A percentile compares a stretch with the other conserved stretches of the same genome.
phyloP scores from a whole-genome alignment of 768 basidiomycete genomes.

The Suillus spraguei region DNA sequence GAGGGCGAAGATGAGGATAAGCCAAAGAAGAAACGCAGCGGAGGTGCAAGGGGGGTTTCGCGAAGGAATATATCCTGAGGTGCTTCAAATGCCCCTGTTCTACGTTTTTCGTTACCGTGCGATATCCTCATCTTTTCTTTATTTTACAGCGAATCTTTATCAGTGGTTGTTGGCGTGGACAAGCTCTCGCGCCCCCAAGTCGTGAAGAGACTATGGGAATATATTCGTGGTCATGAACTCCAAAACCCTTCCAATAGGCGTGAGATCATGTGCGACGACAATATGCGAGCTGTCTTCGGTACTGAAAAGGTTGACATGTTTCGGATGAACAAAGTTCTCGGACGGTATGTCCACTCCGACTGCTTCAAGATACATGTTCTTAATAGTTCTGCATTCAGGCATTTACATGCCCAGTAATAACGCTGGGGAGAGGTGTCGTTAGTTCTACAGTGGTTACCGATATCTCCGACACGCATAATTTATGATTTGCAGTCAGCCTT shows the following conservation, averaged over 20 bases:
- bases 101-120: constrained; percentile 8
- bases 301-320: constrained; percentile 91
- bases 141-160: constrained; percentile 64
- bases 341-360: constrained; percentile 51
- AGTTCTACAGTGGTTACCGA: not conserved
- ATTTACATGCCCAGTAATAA: constrained; percentile 33
- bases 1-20: constrained; percentile 45
- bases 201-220: constrained; percentile 88
- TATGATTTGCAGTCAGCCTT: not conserved
- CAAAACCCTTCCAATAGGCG: constrained; percentile 86
- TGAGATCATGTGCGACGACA: constrained; percentile 83
- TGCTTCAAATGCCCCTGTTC: constrained; percentile 28
- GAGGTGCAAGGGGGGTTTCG: constrained; percentile 69
- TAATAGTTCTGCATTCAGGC: constrained; percentile 22
- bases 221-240: constrained; percentile 79
- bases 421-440: constrained; percentile 2
- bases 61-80: constrained; percentile 79
- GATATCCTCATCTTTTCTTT: constrained; percentile 11
- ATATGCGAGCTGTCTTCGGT: constrained; percentile 73
- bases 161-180: constrained; percentile 65
- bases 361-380: not conserved
- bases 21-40: constrained; percentile 52
- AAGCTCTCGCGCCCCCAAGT: constrained; percentile 85
- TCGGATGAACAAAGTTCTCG: constrained; percentile 90
- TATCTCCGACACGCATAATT: not conserved